Percentiles rank a stretch among this genome's conserved stretches.
Evolutionary conservation across 306 rosid genomes (phyloP).

Genomic region (Dryas octopetala): DNA sequence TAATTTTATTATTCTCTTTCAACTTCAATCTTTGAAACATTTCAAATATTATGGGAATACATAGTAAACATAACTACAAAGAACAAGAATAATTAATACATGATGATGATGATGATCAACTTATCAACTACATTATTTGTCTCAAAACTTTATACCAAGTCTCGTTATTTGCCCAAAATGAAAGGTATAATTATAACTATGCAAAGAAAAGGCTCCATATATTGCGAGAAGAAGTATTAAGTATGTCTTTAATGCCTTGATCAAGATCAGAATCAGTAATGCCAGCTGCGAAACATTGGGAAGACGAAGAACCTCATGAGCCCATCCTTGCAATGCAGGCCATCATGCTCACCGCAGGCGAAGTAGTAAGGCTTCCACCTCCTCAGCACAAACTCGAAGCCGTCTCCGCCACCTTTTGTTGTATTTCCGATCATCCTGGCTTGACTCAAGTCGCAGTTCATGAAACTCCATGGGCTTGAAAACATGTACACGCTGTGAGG

Average conservation of each 20-base stretch:
- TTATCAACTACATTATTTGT: background rate
- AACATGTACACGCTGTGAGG: slow-evolving; percentile 69
- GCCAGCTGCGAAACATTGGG: slow-evolving; percentile 43
- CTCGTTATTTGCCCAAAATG: background rate
- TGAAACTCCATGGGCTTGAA: slow-evolving; percentile 38
- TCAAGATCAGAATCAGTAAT: slow-evolving; percentile 17
- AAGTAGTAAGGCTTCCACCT: slow-evolving; percentile 61
- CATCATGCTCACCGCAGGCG: slow-evolving; percentile 57
- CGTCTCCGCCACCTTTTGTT: slow-evolving; percentile 55
- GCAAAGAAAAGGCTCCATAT: too few species aligned
- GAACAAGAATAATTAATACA: too few species aligned
- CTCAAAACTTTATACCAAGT: background rate
- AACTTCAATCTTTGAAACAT: too few species aligned
- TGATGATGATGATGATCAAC: too few species aligned
- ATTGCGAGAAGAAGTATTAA: too few species aligned
- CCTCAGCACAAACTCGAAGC: slow-evolving; percentile 52
- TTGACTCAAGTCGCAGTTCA: slow-evolving; percentile 46
- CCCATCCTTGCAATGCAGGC: slow-evolving; percentile 61
- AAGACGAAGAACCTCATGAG: slow-evolving; percentile 58
- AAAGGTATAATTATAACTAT: too few species aligned
- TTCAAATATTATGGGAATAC: too few species aligned
- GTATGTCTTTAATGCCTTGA: too few species aligned
- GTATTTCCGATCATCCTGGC: slow-evolving; percentile 40
- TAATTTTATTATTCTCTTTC: too few species aligned
- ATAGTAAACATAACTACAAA: too few species aligned